Base-by-base conservation (phyloP, 2,329 filamentous ascomycete genomes). In the Nemania diffusa region DNA sequence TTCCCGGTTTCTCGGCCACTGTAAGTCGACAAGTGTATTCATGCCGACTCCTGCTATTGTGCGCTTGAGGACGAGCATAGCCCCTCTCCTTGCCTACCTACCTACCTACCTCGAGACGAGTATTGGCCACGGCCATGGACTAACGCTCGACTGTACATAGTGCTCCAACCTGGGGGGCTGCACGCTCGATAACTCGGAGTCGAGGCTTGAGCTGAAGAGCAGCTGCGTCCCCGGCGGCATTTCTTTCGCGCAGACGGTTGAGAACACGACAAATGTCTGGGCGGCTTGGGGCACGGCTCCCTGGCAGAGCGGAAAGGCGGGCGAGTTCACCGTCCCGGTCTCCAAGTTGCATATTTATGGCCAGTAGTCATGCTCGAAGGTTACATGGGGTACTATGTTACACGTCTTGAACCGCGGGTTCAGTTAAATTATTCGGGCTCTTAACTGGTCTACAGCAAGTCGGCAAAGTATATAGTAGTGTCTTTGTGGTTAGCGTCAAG, bases 1-100 rank as follows among this genome's bases (percentile, higher is more conserved):
- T 57, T 20, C 37, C 55, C 11, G 34, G 37, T 20, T 57, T 44
- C 55, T 44, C 55, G 15, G 55, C 37, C 13, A 44, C 24, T 29
- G 37, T 57, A 11, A 57, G 55, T 44, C 8, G 40, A 24, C 52
- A 22, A 11, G 9, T 40, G n/a, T 24, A 26, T 5, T 20, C 22
- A n/a, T 24, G 20, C 13, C 8, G 13, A 11, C 24, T 20, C 20
- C n/a, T 29, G 13, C 17, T 44, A 17, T n/a, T n/a, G n/a, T 29
- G n/a, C 17, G 26, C 11, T 2, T 9, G n/a, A n/a, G 17, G 2
- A 6, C 17, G 1, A 8, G 17, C 15, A 29, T 17, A 20, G 17
- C 27, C 3, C 9, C n/a, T 53, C 3, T 13, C 17, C 5, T 15
- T 53, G 26, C 15, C 26, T 53, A 22, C 2, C 27, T 8, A 34